Percentiles rank a stretch among this genome's conserved stretches.
phyloP scores from a whole-genome alignment of 2,329 filamentous ascomycete species.

The Fusarium sp. region DNA sequence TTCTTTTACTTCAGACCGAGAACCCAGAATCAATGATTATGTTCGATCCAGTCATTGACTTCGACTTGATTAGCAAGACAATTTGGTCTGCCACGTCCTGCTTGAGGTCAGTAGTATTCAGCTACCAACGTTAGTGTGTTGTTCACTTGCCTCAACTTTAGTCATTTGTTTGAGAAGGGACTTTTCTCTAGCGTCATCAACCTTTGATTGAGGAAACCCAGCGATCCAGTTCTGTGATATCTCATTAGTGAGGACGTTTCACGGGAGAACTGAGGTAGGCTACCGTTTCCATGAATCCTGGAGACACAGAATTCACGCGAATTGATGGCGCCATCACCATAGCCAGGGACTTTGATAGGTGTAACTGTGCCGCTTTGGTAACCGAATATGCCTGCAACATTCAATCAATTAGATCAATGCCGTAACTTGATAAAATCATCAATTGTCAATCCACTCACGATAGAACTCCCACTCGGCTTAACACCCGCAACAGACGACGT shows the following conservation, averaged over 20 bases:
- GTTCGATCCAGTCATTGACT: constrained; percentile 10
- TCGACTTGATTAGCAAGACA: background rate
- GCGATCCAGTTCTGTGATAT: constrained; percentile 8
- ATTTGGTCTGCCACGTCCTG: constrained; percentile 22
- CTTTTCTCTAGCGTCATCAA: constrained; percentile 10
- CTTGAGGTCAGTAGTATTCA: background rate
- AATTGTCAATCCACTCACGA: background rate
- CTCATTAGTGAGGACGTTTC: background rate
- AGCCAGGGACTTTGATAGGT: constrained; percentile 15
- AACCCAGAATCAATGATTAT: constrained; percentile 10
- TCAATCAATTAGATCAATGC: background rate
- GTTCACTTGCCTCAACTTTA: background rate
- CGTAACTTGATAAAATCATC: rapidly evolving
- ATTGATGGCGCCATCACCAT: constrained; percentile 19
- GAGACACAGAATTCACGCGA: constrained; percentile 21
- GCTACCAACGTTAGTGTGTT: rapidly evolving
- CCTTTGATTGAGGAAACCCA: constrained; percentile 1
- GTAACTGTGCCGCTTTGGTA: constrained; percentile 15
- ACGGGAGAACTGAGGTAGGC: background rate
- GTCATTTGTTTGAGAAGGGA: constrained; percentile 14
- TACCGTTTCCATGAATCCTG: constrained; percentile 24
- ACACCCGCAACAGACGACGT: constrained; percentile 17
- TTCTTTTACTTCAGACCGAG: background rate
- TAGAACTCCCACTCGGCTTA: constrained; percentile 17
- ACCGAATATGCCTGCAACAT: constrained; percentile 1